Percentiles rank a stretch among this genome's conserved stretches.
Evolutionary conservation across 495 filamentous ascomycete species (phyloP).

Genomic region (Schizothecium vesticola): DNA sequence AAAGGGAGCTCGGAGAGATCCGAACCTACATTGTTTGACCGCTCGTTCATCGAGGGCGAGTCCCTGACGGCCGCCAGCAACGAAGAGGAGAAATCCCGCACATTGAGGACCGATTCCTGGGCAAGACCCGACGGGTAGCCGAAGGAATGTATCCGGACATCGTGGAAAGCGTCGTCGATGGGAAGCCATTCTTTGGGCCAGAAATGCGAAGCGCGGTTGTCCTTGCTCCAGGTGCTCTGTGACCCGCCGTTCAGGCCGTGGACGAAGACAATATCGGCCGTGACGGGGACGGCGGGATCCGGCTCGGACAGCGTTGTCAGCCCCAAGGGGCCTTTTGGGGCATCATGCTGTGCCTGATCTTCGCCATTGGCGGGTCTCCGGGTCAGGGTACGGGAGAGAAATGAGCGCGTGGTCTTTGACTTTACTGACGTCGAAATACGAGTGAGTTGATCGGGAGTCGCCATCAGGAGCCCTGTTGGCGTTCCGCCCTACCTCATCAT

Average conservation of each 20-base stretch:
- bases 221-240: neutral
- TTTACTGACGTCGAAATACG: neutral
- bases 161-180: neutral
- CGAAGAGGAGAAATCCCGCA: conserved; percentile 38
- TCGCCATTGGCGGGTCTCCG: neutral
- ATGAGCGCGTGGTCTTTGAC: neutral
- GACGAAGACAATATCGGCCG: neutral
- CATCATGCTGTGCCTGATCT: neutral
- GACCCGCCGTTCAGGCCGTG: neutral
- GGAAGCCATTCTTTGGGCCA: neutral
- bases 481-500: neutral
- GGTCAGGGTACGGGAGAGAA: neutral
- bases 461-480: neutral
- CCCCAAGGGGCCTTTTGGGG: neutral
- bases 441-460: neutral
- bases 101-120: conserved; percentile 24
- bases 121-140: neutral
- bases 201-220: neutral
- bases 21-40: neutral
- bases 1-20: neutral
- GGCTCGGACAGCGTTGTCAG: neutral
- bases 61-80: conserved; percentile 35
- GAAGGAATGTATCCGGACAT: neutral
- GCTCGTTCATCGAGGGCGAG: conserved; percentile 16
- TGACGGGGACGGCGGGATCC: neutral